phyloP scores from a whole-genome alignment of 2,329 filamentous ascomycete species.

The Dichotomopilus funicola region DNA sequence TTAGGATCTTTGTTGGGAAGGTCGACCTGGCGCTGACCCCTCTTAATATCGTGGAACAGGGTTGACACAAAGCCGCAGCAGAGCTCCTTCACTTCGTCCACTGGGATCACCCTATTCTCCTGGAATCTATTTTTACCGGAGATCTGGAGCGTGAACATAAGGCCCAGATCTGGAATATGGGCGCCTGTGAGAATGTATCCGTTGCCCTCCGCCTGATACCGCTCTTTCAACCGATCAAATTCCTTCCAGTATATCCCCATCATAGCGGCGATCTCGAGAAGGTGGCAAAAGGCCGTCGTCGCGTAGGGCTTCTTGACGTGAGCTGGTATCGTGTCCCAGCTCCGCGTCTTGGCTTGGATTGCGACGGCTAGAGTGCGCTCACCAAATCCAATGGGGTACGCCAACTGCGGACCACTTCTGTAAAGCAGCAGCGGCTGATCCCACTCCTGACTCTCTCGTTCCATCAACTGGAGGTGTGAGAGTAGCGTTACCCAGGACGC shows the following conservation, averaged over 20 bases:
- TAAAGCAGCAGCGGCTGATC: too few relatives aligned
- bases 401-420: too few relatives aligned
- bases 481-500: conserved; percentile 49
- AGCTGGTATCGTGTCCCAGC: conserved; percentile 48
- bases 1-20: conserved; percentile 36
- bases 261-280: conserved; percentile 48
- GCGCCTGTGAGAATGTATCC: conserved; percentile 45
- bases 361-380: conserved; percentile 40
- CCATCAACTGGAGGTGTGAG: conserved; percentile 45
- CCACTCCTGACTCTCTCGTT: conserved; percentile 33
- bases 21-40: conserved; percentile 34
- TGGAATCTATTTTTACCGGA: conserved; percentile 43
- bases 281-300: conserved; percentile 48
- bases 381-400: conserved; percentile 8
- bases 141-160: conserved; percentile 49
- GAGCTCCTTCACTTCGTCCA: conserved; percentile 47
- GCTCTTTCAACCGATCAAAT: conserved; percentile 45
- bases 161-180: conserved; percentile 42
- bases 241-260: conserved; percentile 54
- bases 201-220: conserved; percentile 50
- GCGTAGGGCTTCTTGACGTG: conserved; percentile 44
- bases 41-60: conserved; percentile 38
- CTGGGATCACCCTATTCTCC: conserved; percentile 46
- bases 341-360: conserved; percentile 38
- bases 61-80: conserved; percentile 52